Evolutionary conservation across 2,329 filamentous ascomycete species (phyloP), one percentile per base, ranked within the genome.

Genomic region (Paramyrothecium sp.): DNA sequence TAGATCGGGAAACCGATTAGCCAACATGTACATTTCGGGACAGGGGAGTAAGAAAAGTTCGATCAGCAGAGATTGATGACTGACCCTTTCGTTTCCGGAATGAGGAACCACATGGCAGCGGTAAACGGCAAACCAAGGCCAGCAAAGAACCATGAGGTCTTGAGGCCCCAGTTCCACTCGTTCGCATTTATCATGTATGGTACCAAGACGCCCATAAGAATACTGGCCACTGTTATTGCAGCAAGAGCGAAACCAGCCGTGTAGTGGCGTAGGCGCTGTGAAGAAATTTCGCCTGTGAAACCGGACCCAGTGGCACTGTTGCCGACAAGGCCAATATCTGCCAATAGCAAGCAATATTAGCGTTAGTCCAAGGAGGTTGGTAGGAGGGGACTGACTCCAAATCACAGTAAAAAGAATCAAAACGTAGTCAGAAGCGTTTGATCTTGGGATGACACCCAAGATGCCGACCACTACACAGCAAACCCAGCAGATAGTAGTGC

Each of bases 261-360:
- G 19, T 68, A 69, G 0, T 67, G 65, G 0, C 71, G 67, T 3
- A 74, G 61, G 3, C 71, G 66, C 16, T 71, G 69, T 0, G 73
- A 70, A 0, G 73, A 74, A 10, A 75, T 72, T 56, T 75, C 75
- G 34, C 65, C 69, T 38, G 69, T 66, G 49, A 69, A 69, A 2
- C 67, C 67, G 63, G 66, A 71, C 4, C 67, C 67, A 1, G 66
- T 64, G 1, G 65, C 64, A 7, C 62, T 63, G 50, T 65, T 69
- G 33, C 61, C 60, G 3, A 61, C 64, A 33, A 67, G 54, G 2
- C 63, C 67, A 20, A 67, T 60, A 47, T 66, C 63, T 66, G 48
- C 11, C n/a, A 5, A 44, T n/a, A n/a, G n/a, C n/a, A 17, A 44
- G 58, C 34, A 2, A 56, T 41, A 11, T 60, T 61, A 22, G 58